phyloP scores from a whole-genome alignment of 2,329 filamentous ascomycete species.

The Fusarium abutilonis region DNA sequence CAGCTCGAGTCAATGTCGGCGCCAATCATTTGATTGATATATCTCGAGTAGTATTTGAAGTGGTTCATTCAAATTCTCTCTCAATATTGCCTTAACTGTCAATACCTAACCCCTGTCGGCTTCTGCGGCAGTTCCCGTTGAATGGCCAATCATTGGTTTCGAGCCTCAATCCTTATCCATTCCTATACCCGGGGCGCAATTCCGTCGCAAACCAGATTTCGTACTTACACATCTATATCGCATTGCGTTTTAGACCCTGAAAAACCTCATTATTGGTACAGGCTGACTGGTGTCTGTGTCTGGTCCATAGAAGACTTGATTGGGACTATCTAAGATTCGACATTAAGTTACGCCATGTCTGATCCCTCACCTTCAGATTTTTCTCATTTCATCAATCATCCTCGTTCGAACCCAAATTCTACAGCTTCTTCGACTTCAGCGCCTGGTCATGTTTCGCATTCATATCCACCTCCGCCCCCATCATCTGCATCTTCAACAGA shows the following conservation, averaged over 20 bases:
- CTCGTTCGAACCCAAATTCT: conserved; percentile 32
- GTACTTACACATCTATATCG: background rate
- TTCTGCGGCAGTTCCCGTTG: background rate
- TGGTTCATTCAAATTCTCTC: background rate
- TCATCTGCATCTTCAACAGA: conserved; percentile 17
- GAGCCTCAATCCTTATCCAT: conserved; percentile 15
- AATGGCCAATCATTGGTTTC: conserved; percentile 23
- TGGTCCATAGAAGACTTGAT: conserved; percentile 39
- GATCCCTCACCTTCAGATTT: conserved; percentile 46
- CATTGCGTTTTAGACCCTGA: background rate
- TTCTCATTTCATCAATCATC: conserved; percentile 47
- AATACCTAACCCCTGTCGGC: conserved; percentile 13
- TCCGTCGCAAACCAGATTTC: conserved; percentile 11
- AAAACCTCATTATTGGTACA: background rate
- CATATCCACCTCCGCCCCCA: conserved; percentile 30
- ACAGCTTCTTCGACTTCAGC: conserved; percentile 13
- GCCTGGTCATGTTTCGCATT: conserved; percentile 25
- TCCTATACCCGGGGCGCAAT: conserved; percentile 9
- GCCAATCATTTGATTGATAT: conserved; percentile 13
- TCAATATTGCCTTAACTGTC: conserved; percentile 8
- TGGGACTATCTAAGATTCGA: conserved; percentile 5
- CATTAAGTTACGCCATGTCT: conserved; percentile 43
- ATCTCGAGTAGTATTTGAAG: background rate
- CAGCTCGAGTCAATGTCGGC: background rate
- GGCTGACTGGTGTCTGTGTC: background rate